Conservation (phyloP, 75 land plant genomes). For the Picea glauca region DNA sequence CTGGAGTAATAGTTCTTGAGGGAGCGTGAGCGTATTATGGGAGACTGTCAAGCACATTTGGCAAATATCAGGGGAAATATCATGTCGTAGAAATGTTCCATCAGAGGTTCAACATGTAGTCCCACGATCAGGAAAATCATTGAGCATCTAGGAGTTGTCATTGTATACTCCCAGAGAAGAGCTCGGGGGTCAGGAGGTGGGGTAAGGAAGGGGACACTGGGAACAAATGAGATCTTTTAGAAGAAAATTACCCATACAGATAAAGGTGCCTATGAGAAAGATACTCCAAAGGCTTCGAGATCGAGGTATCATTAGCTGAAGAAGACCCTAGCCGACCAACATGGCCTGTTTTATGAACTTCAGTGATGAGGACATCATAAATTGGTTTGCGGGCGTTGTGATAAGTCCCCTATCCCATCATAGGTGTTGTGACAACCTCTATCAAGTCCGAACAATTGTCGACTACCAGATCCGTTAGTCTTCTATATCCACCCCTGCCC, state of each 20-base stretch:
- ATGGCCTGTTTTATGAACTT: neutral
- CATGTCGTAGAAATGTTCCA: neutral
- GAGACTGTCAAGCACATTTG: neutral
- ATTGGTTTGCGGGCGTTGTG: neutral
- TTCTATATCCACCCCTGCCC: constrained; percentile 10
- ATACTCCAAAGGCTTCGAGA: constrained; percentile 3
- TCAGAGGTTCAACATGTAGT: neutral
- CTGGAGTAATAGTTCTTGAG: neutral
- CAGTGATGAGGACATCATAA: neutral
- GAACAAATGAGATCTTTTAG: neutral
- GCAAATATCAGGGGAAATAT: neutral
- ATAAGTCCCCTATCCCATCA: neutral
- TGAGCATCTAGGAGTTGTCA: constrained; percentile 1
- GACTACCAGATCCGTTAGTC: constrained; percentile 6
- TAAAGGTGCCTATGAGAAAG: neutral
- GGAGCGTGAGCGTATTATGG: neutral
- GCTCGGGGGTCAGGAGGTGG: neutral
- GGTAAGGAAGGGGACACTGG: neutral
- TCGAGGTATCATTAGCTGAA: neutral
- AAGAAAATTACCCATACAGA: neutral
- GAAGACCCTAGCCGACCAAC: constrained; percentile 10
- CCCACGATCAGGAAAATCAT: neutral
- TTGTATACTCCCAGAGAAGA: neutral
- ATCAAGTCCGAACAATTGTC: neutral
- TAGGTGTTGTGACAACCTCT: neutral